A percentile compares a stretch with the other conserved stretches of the same genome.
Conservation (phyloP, 768 basidiomycete species). For the Dentipellis sp. region DNA sequence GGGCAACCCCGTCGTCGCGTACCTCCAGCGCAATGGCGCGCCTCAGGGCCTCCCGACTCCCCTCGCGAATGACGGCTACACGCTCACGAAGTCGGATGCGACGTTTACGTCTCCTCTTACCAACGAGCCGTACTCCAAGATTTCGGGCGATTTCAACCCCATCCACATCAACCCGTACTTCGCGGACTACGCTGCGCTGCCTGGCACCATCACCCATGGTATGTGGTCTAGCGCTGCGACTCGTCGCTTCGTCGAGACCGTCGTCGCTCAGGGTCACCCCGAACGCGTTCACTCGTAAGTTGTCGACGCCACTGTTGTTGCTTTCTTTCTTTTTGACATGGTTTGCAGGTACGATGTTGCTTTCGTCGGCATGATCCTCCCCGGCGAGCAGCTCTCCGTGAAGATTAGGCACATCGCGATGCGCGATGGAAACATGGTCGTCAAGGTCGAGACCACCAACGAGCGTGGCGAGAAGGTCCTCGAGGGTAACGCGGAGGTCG, state of each 20-base stretch:
- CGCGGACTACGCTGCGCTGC: constrained; percentile 85
- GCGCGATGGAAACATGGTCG: constrained; percentile 88
- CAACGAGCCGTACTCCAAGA: constrained; percentile 91
- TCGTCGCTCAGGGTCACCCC: constrained; percentile 88
- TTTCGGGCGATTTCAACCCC: constrained; percentile 98
- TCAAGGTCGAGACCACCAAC: constrained; percentile 83
- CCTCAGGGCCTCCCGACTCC: constrained; percentile 69
- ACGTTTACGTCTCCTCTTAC: constrained; percentile 82
- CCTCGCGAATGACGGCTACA: constrained; percentile 81
- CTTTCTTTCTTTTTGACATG: constrained; percentile 6
- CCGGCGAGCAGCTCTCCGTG: constrained; percentile 78
- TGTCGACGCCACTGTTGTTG: constrained; percentile 1
- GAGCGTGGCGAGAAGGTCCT: constrained; percentile 84
- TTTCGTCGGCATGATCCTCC: constrained; percentile 97
- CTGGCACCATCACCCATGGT: constrained; percentile 96
- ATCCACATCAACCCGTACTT: constrained; percentile 99
- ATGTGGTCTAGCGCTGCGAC: constrained; percentile 96
- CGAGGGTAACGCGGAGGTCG: constrained; percentile 86
- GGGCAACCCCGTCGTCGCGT: constrained; percentile 90
- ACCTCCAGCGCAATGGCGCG: constrained; percentile 85
- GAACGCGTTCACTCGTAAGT: constrained; percentile 83
- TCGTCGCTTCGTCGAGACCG: constrained; percentile 83
- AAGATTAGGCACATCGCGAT: constrained; percentile 86
- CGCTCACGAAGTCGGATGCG: constrained; percentile 53
- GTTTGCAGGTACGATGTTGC: constrained; percentile 71